Evolutionary conservation across 2,329 filamentous ascomycete species (phyloP), one percentile per base, ranked within the genome.

Genomic region (Ceratocystis cubensis): DNA sequence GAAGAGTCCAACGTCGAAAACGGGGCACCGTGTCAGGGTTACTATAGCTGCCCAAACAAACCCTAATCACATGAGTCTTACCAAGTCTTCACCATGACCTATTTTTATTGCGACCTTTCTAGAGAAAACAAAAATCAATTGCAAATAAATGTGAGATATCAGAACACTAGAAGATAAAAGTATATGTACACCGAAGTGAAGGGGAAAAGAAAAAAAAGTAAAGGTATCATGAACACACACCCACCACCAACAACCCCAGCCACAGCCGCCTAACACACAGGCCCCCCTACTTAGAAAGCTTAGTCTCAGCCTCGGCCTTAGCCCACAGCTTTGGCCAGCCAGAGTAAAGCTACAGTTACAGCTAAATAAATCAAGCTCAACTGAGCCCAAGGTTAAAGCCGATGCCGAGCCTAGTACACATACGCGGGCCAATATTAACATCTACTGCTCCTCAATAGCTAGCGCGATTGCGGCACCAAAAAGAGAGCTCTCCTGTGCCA

Each of bases 381-480:
- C 22, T 20, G 48, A 22, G 22, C 48, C 48, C 37, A 41, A 41
- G 37, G 13, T 41, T 15, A 41, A 13, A 53, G 48, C n/a, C 48
- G n/a, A 53, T 6, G 48, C 22, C 17, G n/a, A 53, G 48, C 48
- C n/a, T 53, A 53, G 17, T 17, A 15, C 53, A 5, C 8, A 17
- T 28, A 8, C 56, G n/a, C 61, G 13, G 44, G n/a, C 46, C 65
- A 37, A 65, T 15, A 41, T 41, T 45, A n/a, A 65, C 66, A 63
- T 65, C 56, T 69, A 70, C 10, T 70, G 69, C 56, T 75, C 72
- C 20, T 75, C 67, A 41, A 75, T 77, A 20, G 84, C 83, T 59
- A 86, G 79, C 1, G 88, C 86, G 15, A 92, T 87, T 1, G 88
- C 88, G 2, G 88, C 88, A 2, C 88, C 88, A 56, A 88, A 81